These are phyloP conservation scores for Phalaenopsis aphrodite DNA, from an alignment of 106 monocot genomes.

Conservation along the genomic window DNA sequence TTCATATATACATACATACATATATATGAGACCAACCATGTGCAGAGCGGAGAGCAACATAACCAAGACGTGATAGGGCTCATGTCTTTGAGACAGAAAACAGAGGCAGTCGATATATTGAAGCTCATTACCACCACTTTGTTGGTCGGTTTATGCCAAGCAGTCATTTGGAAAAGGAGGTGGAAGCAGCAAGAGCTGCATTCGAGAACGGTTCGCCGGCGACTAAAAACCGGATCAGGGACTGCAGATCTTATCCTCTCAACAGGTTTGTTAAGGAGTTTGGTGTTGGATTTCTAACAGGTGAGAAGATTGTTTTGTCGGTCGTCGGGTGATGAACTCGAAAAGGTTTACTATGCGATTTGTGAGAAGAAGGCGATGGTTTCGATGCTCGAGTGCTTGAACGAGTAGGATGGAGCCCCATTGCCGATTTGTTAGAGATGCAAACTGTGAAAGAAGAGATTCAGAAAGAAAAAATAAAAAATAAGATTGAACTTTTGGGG, in stretches of 20 bases:
- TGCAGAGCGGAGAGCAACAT: slow-evolving; percentile 70
- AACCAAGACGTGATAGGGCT: slow-evolving; percentile 68
- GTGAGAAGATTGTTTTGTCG: slow-evolving; percentile 10
- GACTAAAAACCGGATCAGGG: slow-evolving; percentile 12
- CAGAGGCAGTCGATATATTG: slow-evolving; percentile 51
- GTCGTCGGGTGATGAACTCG: neutral
- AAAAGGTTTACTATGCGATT: slow-evolving; percentile 18
- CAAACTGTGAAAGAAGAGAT: no score
- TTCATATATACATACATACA: no score
- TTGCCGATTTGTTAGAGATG: neutral
- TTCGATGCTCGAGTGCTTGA: slow-evolving; percentile 23
- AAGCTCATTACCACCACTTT: slow-evolving; percentile 51
- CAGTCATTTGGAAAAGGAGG: slow-evolving; percentile 34
- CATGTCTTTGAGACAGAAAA: slow-evolving; percentile 53
- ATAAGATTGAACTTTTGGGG: no score
- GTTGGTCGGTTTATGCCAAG: slow-evolving; percentile 34
- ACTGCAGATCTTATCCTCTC: slow-evolving; percentile 22
- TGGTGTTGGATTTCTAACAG: slow-evolving; percentile 22
- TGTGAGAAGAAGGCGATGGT: slow-evolving; percentile 9
- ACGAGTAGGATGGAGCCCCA: slow-evolving; percentile 20
- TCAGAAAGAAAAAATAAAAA: no score
- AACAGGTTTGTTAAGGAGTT: slow-evolving; percentile 28
- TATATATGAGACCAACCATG: slow-evolving; percentile 36
- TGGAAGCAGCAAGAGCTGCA: neutral
- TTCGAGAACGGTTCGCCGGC: neutral